Percentiles rank a stretch among this genome's conserved stretches.
Conservation (phyloP, 2,329 filamentous ascomycete species). For the Colletotrichum noveboracense region DNA sequence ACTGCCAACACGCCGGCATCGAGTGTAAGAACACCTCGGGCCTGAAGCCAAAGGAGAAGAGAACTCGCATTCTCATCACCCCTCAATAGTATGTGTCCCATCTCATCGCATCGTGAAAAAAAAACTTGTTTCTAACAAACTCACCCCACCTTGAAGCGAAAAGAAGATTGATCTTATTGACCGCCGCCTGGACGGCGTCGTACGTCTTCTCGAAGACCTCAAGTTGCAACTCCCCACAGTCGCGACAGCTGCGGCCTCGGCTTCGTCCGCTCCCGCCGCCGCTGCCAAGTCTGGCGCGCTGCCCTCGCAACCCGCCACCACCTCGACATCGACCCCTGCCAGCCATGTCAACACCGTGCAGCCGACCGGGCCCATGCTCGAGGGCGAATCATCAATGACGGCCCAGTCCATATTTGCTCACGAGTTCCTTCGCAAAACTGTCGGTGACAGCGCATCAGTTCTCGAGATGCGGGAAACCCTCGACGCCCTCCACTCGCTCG, state of each 20-base stretch:
- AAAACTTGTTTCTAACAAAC: not conserved
- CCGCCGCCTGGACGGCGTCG: constrained; percentile 37
- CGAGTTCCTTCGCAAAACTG: constrained; percentile 45
- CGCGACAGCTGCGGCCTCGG: not conserved
- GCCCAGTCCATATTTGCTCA: constrained; percentile 53
- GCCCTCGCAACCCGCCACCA: not conserved
- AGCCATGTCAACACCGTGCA: constrained; percentile 22
- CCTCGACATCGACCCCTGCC: constrained; percentile 15
- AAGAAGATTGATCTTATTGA: constrained; percentile 43
- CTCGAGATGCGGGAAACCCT: constrained; percentile 39
- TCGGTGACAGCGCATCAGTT: constrained; percentile 31
- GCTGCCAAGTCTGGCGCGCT: not conserved
- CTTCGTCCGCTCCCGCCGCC: not conserved
- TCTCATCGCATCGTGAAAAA: not conserved
- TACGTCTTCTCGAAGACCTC: constrained; percentile 37
- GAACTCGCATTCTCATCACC: constrained; percentile 10
- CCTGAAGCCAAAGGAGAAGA: constrained; percentile 9
- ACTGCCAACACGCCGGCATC: constrained; percentile 12
- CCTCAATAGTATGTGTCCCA: not conserved
- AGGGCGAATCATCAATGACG: constrained; percentile 50
- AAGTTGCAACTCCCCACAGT: constrained; percentile 28
- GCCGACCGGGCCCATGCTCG: constrained; percentile 37
- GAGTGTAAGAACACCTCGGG: constrained; percentile 10
- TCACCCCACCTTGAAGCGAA: constrained; percentile 29
- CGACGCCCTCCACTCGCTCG: constrained; percentile 35